phyloP scores from a whole-genome alignment of 1,284 basidiomycete genomes.

The Microbotryum saponariae region DNA sequence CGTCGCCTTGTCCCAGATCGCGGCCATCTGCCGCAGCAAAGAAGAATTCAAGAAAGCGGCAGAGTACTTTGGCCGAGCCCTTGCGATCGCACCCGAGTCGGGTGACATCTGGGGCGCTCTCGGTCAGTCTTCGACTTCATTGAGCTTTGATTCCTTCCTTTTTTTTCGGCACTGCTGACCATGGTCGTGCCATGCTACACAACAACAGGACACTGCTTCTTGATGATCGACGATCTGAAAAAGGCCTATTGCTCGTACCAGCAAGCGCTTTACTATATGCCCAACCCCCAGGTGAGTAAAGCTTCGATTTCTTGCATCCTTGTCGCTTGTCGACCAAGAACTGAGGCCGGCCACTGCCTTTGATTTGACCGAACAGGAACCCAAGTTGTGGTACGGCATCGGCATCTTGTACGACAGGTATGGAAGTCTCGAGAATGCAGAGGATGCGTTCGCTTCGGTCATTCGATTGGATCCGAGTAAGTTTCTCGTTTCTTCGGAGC shows the following conservation, averaged over 20 bases:
- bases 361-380: conserved; percentile 59
- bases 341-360: background rate
- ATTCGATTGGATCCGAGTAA: conserved; percentile 91
- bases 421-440: conserved; percentile 94
- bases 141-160: background rate
- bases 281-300: conserved; percentile 72
- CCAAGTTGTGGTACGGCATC: conserved; percentile 98
- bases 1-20: conserved; percentile 78
- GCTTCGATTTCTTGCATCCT: background rate
- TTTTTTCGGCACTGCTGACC: background rate
- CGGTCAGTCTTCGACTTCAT: conserved; percentile 13
- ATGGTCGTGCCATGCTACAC: too few species aligned
- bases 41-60: conserved; percentile 46
- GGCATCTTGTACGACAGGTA: conserved; percentile 98
- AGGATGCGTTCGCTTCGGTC: conserved; percentile 95
- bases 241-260: conserved; percentile 99
- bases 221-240: conserved; percentile 98
- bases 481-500: conserved; percentile 21
- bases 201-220: conserved; percentile 72
- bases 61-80: conserved; percentile 35
- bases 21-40: conserved; percentile 52
- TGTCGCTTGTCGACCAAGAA: background rate
- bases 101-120: conserved; percentile 37
- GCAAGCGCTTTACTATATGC: conserved; percentile 89
- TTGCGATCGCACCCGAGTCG: conserved; percentile 29